These are phyloP conservation scores for Mucor plumbeus DNA, from an alignment of 371 early-diverging fungal species.

Conservation along the genomic window DNA sequence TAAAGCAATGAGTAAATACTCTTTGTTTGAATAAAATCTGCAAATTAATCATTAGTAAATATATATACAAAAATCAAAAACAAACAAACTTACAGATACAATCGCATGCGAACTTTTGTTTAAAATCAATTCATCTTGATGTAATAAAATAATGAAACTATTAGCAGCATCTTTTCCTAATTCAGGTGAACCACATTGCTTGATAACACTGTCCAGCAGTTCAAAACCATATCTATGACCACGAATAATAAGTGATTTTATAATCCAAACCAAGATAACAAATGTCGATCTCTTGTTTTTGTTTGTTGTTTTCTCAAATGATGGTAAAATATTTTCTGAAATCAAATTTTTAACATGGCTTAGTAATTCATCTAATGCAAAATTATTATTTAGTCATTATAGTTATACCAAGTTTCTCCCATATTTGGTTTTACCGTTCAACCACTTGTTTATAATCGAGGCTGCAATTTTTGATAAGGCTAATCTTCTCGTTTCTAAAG, in stretches of 20 bases:
- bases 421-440: slow-evolving; percentile 38
- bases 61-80: slow-evolving; percentile 1
- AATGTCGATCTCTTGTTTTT: slow-evolving; percentile 14
- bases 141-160: slow-evolving; percentile 66
- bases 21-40: slow-evolving; percentile 78
- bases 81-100: slow-evolving; percentile 52
- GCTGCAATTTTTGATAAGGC: slow-evolving; percentile 52
- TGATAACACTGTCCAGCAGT: slow-evolving; percentile 58
- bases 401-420: not conserved
- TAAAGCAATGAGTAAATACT: slow-evolving; percentile 70
- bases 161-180: slow-evolving; percentile 65
- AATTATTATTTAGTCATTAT: not conserved
- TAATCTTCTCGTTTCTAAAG: slow-evolving; percentile 30
- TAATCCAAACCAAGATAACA: slow-evolving; percentile 28
- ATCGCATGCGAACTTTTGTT: slow-evolving; percentile 69
- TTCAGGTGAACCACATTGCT: slow-evolving; percentile 44
- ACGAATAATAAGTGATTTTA: slow-evolving; percentile 62
- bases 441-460: slow-evolving; percentile 57
- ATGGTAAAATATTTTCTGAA: slow-evolving; percentile 12
- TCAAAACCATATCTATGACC: slow-evolving; percentile 59
- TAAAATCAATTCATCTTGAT: slow-evolving; percentile 66
- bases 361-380: slow-evolving; percentile 24
- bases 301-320: not conserved
- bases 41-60: not conserved
- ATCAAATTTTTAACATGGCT: slow-evolving; percentile 11